Evolutionary conservation across 176 grass and related monocot genomes (phyloP), one percentile per base, ranked within the genome.

Genomic region (Cocos nucifera): DNA sequence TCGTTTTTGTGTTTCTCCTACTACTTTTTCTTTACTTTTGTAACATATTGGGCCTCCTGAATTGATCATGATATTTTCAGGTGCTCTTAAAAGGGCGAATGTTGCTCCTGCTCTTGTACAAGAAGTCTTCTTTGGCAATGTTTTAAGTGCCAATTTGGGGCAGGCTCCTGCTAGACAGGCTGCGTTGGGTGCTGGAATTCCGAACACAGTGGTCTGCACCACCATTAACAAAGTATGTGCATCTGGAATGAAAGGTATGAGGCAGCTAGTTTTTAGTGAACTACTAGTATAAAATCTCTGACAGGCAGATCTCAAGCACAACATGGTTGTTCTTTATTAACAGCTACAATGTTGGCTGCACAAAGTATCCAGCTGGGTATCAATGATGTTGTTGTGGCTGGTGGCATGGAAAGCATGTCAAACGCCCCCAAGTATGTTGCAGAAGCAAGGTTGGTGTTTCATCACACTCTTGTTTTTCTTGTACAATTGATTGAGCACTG

Each of bases 401-500:
- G 90, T 67, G 90, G 90, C 56, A 95, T 95, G 90, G 90, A 95
- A 69, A 95, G 86, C 86, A 95, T 95, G 90, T 89, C 90, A 18
- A 95, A 95, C 81, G 90, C 90, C 61, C 90, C 90, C 14, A 95
- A 95, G 63, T 95, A 95, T 78, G 70, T 95, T 64, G 57, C 82
- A 61, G 90, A 95, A 75, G 79, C 90, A 62, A 95, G 90, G 90
- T 95, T 54, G 56, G 23, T 26, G 58, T 51, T 72, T 25, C 63
- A 22, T 50, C 14, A 48, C 5, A 63, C 10, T 62, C 28, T 44
- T 44, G 9, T 44, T 44, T 44, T 44, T 44, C 35, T 44, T 9
- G 35, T 44, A 12, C 8, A 39, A 39, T 2, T 2, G 35, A 44
- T 44, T 44, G 35, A 44, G 35, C 10, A 44, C 12, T 12, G 8